Percentiles rank a stretch among this genome's conserved stretches.
Conservation (phyloP, 331 rosid species). For the Cydonia oblonga region DNA sequence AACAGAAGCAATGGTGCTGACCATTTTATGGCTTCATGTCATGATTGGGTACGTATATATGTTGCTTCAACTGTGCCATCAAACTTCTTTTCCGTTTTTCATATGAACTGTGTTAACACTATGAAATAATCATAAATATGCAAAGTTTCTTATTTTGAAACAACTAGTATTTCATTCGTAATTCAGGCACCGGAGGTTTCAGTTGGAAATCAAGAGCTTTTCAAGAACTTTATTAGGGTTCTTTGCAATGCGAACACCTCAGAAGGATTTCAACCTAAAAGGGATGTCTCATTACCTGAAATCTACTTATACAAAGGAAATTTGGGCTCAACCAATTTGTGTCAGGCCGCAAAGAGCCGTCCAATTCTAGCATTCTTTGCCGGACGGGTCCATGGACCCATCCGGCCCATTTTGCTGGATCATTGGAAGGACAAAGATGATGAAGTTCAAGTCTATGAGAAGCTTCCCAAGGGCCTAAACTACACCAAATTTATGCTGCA, state of each 20-base stretch:
- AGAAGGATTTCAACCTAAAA: slow-evolving; percentile 41
- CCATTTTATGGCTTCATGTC: slow-evolving; percentile 61
- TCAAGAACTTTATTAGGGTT: slow-evolving; percentile 33
- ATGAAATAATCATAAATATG: neutral
- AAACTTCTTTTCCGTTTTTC: neutral
- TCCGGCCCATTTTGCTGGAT: slow-evolving; percentile 23
- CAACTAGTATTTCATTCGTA: neutral
- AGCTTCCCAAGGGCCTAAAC: slow-evolving; percentile 26
- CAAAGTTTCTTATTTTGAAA: neutral
- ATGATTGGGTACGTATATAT: slow-evolving; percentile 43
- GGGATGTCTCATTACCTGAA: slow-evolving; percentile 48
- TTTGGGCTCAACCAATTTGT: slow-evolving; percentile 16
- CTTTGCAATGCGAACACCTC: slow-evolving; percentile 57
- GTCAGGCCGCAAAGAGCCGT: slow-evolving; percentile 18
- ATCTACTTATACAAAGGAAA: slow-evolving; percentile 24
- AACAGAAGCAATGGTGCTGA: slow-evolving; percentile 59
- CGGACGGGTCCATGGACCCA: slow-evolving; percentile 37
- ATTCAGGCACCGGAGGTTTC: slow-evolving; percentile 43
- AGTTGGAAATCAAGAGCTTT: slow-evolving; percentile 23
- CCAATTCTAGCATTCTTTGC: slow-evolving; percentile 43
- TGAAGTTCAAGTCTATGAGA: slow-evolving; percentile 37
- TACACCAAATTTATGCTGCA: neutral
- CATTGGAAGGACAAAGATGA: slow-evolving; percentile 42
- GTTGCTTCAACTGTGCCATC: neutral
- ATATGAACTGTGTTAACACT: neutral